A percentile compares a stretch with the other conserved stretches of the same genome.
Evolutionary conservation across 2,329 filamentous ascomycete species (phyloP).

Genomic region (Calcarisporium arbuscula): DNA sequence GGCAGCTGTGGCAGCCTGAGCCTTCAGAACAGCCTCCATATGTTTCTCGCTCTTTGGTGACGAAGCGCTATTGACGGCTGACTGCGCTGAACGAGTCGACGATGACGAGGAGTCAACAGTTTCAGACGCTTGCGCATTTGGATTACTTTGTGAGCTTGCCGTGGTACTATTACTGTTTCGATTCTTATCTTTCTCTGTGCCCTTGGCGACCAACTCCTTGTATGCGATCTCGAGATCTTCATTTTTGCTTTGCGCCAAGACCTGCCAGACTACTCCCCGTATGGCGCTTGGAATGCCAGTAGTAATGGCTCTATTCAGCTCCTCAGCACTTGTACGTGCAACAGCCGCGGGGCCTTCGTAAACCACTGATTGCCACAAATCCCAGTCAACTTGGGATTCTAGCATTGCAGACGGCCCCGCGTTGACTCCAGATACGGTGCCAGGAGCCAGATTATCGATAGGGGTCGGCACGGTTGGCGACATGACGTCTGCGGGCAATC

Average conservation of each 20-base stretch:
- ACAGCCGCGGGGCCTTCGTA: slow-evolving; percentile 90
- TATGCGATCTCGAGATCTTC: slow-evolving; percentile 86
- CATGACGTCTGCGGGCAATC: slow-evolving; percentile 20
- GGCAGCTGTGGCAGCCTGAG: slow-evolving; percentile 55
- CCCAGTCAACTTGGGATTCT: slow-evolving; percentile 89
- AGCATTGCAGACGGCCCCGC: slow-evolving; percentile 64
- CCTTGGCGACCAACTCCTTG: slow-evolving; percentile 69
- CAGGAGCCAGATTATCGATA: slow-evolving; percentile 69
- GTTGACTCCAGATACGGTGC: slow-evolving; percentile 76
- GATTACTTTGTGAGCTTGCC: slow-evolving; percentile 46
- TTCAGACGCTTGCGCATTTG: slow-evolving; percentile 55
- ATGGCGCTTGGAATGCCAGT: slow-evolving; percentile 92
- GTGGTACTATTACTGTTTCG: slow-evolving; percentile 49
- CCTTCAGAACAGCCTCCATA: slow-evolving; percentile 57
- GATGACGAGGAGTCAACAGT: slow-evolving; percentile 72
- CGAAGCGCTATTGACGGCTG: slow-evolving; percentile 50
- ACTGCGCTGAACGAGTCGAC: slow-evolving; percentile 74
- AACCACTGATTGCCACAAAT: slow-evolving; percentile 93
- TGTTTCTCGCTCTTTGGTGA: slow-evolving; percentile 56
- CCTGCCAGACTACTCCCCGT: slow-evolving; percentile 97
- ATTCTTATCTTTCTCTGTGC: slow-evolving; percentile 73
- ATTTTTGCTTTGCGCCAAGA: slow-evolving; percentile 90
- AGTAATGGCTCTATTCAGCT: slow-evolving; percentile 84
- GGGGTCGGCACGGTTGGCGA: slow-evolving; percentile 52
- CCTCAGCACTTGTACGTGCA: slow-evolving; percentile 78